Evolutionary conservation across 768 basidiomycete species (phyloP), one percentile per base, ranked within the genome.

Genomic region (Daedaleopsis sinensis): DNA sequence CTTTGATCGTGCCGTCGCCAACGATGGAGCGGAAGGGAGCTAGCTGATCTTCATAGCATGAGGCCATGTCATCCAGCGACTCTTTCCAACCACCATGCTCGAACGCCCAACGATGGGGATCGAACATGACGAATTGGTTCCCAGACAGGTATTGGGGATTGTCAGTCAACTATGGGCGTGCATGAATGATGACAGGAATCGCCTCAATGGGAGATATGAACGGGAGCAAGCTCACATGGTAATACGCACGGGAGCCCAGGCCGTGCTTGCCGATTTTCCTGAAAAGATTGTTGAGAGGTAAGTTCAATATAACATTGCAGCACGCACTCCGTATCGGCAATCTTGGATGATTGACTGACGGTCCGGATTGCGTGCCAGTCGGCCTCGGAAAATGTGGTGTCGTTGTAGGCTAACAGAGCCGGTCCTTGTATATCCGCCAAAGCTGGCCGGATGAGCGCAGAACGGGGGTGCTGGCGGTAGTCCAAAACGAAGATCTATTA

Each of bases 261-360:
- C 82, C 82, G 62, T 79, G 83, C 64, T 83, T 84, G 19, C 82
- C 83, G 7, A 81, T 83, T 70, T 81, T 83, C 0, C 82, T 83
- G 65, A 18, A 13, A 43, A 44, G 21, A 23, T 44, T 27, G 32
- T 16, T 15, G 58, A 23, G 23, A 68, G 76, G 62, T 67, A 80
- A 32, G 27, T 3, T 32, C 7, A 32, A 32, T 32, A 32, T 32
- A 7, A 7, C 27, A 32, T 3, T 7, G 27, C 7, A 32, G 27
- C 27, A 32, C 27, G 27, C 27, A 32, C 80, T 79, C 77, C 0
- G 73, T 74, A 65, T 84, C 82, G 0, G 67, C 65, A 43, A 66
- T 75, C 67, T 84, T 84, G 0, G 81, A 82, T 0, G 82, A 83
- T 12, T 75, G 70, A 66, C 80, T 77, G 9, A 80, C 76, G 21